Base-by-base conservation (phyloP, 352 stramenopile genomes). In the Globisporangium solare region DNA sequence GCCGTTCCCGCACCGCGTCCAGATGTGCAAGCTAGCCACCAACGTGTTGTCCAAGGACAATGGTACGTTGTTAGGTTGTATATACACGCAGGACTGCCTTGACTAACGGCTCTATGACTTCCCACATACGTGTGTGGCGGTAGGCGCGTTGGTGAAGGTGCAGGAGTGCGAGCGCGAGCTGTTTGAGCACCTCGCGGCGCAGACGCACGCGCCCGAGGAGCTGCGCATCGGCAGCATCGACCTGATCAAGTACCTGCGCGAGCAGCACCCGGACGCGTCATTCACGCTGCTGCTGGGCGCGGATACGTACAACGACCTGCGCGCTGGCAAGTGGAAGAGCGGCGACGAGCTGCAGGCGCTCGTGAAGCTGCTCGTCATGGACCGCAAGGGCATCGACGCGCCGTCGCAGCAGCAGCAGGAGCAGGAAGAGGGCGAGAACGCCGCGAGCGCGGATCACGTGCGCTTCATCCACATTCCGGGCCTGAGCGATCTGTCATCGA, bases 321-420 rank as follows among this genome's bases (percentile, higher is more conserved):
- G 82, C 41, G 68, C 73, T 22, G 84, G 83, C 43, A 96, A 96
- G 65, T 96, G 88, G 88, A 96, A 96, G 57, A 64, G 73, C 31
- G 85, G 79, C 3, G 71, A 94, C 17, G 74, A 90, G 58, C 71
- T 96, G 1, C 70, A 86, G 67, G 71, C 71, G 31, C 61, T 84
- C 4, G 69, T 92, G 0, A 73, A 78, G 43, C 52, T 96, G 6
- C 64, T 94, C 12, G 83, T 94, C 24, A 83, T 95, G 53, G 69
- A 73, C 51, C 80, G 83, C 15, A 63, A 84, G 45, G 86, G 85
- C 18, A 61, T 84, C 13, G 76, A 76, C 4, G 68, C 70, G 6
- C 60, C 63, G 11, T 83, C 68, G 62, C 67, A 57, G 39, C 61
- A 68, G 52, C 22, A 56, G 1, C 1, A 59, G 21, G 49, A 57